Conservation (phyloP, 2,329 filamentous ascomycete species). For the Niveomyces coronatus region DNA sequence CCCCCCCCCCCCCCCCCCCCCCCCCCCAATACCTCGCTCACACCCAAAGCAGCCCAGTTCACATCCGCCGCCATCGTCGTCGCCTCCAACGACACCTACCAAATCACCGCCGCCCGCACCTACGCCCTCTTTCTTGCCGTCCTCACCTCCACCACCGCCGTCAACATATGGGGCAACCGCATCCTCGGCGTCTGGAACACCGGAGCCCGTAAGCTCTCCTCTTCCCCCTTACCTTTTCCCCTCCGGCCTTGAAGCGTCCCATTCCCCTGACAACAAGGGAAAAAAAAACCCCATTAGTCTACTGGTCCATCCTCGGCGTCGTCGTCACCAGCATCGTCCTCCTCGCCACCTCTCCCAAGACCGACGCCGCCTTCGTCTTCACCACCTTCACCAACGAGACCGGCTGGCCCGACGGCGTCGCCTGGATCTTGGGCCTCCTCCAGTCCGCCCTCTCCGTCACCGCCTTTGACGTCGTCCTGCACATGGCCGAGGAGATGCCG, state of each 20-base stretch:
- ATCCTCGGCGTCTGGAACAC: slow-evolving; percentile 33
- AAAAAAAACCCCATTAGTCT: slow-evolving; percentile 16
- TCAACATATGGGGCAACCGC: slow-evolving; percentile 32
- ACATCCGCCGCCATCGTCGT: slow-evolving; percentile 31
- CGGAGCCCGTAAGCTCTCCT: slow-evolving; percentile 22
- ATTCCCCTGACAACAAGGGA: not conserved
- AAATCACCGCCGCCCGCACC: slow-evolving; percentile 27
- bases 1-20: no score
- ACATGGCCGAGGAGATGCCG: slow-evolving; percentile 38
- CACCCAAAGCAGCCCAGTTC: slow-evolving; percentile 25
- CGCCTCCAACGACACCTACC: slow-evolving; percentile 27
- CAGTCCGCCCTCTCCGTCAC: slow-evolving; percentile 26
- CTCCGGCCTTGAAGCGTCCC: slow-evolving; percentile 1
- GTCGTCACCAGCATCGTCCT: slow-evolving; percentile 33
- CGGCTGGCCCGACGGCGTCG: slow-evolving; percentile 34
- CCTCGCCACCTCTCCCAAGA: slow-evolving; percentile 33
- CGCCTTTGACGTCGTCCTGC: slow-evolving; percentile 34
- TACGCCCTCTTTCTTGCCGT: slow-evolving; percentile 33
- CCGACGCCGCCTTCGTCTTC: slow-evolving; percentile 32
- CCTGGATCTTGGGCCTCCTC: slow-evolving; percentile 37
- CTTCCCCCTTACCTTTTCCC: not conserved
- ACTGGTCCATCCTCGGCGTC: slow-evolving; percentile 32
- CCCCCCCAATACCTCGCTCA: not conserved
- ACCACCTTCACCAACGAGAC: slow-evolving; percentile 33
- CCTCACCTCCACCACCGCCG: slow-evolving; percentile 24